These are phyloP conservation scores for Dimargaris cristalligena DNA, from an alignment of 192 early-diverging fungal species.

Conservation along the genomic window DNA sequence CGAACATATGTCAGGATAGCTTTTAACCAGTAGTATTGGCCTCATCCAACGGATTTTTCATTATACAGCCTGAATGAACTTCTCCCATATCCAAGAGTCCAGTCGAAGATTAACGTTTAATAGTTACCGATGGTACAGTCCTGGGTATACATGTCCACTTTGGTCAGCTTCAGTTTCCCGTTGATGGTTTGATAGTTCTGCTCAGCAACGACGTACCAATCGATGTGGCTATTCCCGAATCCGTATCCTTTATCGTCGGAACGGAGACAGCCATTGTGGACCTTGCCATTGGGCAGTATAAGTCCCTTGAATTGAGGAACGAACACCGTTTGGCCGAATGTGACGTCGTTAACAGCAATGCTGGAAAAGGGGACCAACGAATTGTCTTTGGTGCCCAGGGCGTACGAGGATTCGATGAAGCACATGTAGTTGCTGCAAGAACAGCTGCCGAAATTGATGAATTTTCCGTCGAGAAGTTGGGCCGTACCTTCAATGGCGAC, in stretches of 20 bases:
- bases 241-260: constrained; percentile 21
- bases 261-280: constrained; percentile 29
- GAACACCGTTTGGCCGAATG: constrained; percentile 18
- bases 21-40: too few relatives aligned
- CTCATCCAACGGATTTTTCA: too few relatives aligned
- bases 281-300: constrained; percentile 14
- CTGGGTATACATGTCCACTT: too few relatives aligned
- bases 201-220: constrained; percentile 13
- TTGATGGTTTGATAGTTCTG: neutral
- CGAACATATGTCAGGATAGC: too few relatives aligned
- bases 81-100: too few relatives aligned
- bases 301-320: constrained; percentile 18
- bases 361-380: constrained; percentile 22
- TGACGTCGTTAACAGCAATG: constrained; percentile 23
- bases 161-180: neutral
- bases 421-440: constrained; percentile 6
- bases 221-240: constrained; percentile 19
- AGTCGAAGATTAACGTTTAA: too few relatives aligned
- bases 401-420: neutral
- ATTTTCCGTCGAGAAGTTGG: neutral
- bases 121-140: too few relatives aligned
- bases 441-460: constrained; percentile 12
- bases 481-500: constrained; percentile 10
- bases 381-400: neutral
- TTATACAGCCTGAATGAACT: too few relatives aligned